Conservation (phyloP, 164 flowering plant genomes). For the Platanus orientalis region DNA sequence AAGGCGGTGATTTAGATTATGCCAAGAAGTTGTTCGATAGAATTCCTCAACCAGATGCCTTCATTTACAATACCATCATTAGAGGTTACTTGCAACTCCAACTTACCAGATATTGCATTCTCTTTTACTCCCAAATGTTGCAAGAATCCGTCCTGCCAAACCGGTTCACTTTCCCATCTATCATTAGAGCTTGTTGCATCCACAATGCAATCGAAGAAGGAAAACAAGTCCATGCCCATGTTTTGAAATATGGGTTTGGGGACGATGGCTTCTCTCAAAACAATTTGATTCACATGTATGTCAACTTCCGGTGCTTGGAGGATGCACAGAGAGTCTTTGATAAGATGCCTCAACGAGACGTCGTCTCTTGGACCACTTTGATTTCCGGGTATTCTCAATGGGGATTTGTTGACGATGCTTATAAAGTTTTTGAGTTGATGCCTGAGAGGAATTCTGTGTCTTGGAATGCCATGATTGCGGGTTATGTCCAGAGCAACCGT, state of each 20-base stretch:
- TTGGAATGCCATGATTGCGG: neutral
- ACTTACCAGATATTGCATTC: neutral
- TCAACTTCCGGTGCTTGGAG: neutral
- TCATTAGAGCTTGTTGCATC: neutral
- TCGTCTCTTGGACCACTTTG: neutral
- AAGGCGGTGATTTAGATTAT: neutral
- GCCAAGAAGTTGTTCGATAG: neutral
- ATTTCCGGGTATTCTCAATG: neutral
- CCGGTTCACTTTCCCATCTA: neutral
- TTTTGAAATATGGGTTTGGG: neutral
- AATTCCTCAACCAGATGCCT: neutral
- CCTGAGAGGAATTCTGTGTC: neutral
- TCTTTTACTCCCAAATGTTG: neutral
- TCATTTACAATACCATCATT: neutral
- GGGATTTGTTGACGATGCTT: constrained; percentile 1
- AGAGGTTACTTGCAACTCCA: neutral
- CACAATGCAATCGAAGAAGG: neutral
- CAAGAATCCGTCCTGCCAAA: neutral
- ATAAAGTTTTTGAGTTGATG: neutral
- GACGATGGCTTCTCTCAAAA: neutral
- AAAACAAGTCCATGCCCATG: neutral
- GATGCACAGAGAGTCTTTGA: neutral
- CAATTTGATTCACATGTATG: neutral
- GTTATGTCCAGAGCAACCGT: neutral
- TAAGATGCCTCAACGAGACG: neutral